These are phyloP conservation scores for Eremochloa ophiuroides DNA, from an alignment of 176 grass and related monocot genomes.

Conservation along the genomic window DNA sequence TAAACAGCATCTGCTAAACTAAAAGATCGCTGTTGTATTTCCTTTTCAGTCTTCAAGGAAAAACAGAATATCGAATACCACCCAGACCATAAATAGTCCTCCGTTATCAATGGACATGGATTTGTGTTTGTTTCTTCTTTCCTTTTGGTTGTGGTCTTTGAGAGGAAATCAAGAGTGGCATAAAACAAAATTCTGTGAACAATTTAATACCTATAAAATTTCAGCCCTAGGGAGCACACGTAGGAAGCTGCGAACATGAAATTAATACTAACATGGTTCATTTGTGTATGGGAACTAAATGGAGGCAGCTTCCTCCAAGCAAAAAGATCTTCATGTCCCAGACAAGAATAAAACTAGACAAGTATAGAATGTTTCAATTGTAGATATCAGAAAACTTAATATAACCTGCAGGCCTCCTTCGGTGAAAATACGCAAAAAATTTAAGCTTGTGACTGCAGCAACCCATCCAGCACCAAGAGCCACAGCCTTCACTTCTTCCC, in stretches of 20 bases:
- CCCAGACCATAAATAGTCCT: not conserved
- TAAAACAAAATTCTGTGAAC: not conserved
- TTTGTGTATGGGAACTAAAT: not conserved
- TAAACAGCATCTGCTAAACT: too few species aligned
- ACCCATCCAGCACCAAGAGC: conserved; percentile 83
- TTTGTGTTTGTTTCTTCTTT: not conserved
- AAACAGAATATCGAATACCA: not conserved
- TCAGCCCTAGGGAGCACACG: not conserved
- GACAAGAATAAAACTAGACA: not conserved
- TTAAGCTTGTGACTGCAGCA: conserved; percentile 74
- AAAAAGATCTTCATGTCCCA: not conserved
- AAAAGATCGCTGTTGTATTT: not conserved
- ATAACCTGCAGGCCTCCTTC: conserved; percentile 87
- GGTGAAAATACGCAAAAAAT: conserved; percentile 80
- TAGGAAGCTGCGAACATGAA: not conserved
- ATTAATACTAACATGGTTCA: not conserved
- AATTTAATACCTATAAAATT: not conserved
- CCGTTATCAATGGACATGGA: not conserved
- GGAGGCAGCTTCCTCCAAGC: not conserved
- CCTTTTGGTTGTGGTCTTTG: not conserved
- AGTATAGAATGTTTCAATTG: not conserved
- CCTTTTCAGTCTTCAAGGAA: not conserved
- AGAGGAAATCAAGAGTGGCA: not conserved
- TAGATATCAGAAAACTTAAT: not conserved
- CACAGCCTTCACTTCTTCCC: conserved; percentile 86